These are phyloP conservation scores for Saccharomycopsis malanga DNA, from an alignment of 805 yeast genomes.

Conservation along the genomic window DNA sequence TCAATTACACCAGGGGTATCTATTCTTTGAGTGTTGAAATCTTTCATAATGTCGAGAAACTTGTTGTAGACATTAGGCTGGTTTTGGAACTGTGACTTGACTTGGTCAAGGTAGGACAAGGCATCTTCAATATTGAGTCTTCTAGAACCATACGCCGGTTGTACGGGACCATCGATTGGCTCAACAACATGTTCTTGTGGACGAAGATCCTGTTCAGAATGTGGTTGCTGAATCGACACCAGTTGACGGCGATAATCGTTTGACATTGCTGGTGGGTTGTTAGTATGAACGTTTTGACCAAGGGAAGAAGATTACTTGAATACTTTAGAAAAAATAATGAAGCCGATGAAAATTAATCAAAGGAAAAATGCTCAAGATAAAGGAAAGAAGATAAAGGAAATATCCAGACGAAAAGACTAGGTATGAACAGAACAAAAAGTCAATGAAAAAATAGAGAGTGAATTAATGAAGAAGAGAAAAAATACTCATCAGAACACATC, in stretches of 20 bases:
- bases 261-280: neutral
- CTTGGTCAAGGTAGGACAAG: conserved; percentile 89
- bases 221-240: neutral
- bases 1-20: conserved; percentile 99
- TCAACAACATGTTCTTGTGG: neutral
- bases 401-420: too few species aligned
- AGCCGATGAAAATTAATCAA: neutral
- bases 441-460: too few species aligned
- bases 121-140: conserved; percentile 88
- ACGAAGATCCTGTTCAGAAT: neutral
- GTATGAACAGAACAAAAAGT: too few species aligned
- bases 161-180: neutral
- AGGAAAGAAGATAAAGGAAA: neutral
- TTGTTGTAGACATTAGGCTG: conserved; percentile 96
- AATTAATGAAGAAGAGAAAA: too few species aligned
- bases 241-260: neutral
- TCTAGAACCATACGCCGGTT: neutral
- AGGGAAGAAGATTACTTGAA: neutral
- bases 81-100: conserved; percentile 80
- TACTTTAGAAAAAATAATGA: neutral
- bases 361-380: neutral
- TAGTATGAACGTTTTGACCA: neutral
- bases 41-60: conserved; percentile 97
- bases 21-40: conserved; percentile 89
- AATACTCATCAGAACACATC: too few species aligned